Percentiles rank a stretch among this genome's conserved stretches.
These are phyloP conservation scores for Cystofilobasidium macerans DNA, from an alignment of 768 basidiomycete species.

Conservation along the genomic window DNA sequence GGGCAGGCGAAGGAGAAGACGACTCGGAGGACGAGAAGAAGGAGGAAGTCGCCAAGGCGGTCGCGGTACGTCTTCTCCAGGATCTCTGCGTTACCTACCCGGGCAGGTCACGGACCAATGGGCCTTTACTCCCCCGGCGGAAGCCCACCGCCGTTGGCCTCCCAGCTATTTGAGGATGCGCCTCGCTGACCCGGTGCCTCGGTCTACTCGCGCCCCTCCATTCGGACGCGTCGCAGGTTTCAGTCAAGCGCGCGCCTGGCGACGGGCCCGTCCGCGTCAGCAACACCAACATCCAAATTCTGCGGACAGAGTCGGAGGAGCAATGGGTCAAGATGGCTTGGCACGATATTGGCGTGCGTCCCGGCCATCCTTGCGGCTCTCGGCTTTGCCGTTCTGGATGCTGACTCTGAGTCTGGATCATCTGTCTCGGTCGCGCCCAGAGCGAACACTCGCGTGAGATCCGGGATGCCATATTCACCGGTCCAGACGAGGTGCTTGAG, in stretches of 20 bases:
- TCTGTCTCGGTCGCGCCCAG: background rate
- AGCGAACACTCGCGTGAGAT: slow-evolving; percentile 5
- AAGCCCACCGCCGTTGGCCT: no score
- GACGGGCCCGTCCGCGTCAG: slow-evolving; percentile 10
- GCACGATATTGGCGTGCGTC: slow-evolving; percentile 11
- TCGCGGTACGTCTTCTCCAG: slow-evolving; percentile 18
- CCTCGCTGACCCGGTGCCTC: background rate
- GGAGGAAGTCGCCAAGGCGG: slow-evolving; percentile 23
- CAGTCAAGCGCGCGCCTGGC: slow-evolving; percentile 18
- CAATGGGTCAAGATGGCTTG: slow-evolving; percentile 21
- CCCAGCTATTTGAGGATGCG: no score
- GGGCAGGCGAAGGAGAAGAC: slow-evolving; percentile 24
- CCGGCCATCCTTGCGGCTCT: background rate
- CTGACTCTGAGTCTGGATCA: background rate
- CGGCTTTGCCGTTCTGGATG: background rate
- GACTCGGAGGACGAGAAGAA: slow-evolving; percentile 30
- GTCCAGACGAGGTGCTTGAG: slow-evolving; percentile 10
- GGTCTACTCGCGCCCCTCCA: no score
- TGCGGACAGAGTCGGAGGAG: slow-evolving; percentile 20
- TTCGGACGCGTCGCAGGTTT: no score
- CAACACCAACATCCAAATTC: slow-evolving; percentile 9
- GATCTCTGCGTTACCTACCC: background rate
- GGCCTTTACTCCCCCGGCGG: no score
- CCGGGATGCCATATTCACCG: slow-evolving; percentile 6
- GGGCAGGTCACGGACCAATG: no score